Percentiles rank a stretch among this genome's conserved stretches.
These are phyloP conservation scores for Metschnikowia cerradonensis DNA, from an alignment of 805 yeast genomes.

Conservation along the genomic window DNA sequence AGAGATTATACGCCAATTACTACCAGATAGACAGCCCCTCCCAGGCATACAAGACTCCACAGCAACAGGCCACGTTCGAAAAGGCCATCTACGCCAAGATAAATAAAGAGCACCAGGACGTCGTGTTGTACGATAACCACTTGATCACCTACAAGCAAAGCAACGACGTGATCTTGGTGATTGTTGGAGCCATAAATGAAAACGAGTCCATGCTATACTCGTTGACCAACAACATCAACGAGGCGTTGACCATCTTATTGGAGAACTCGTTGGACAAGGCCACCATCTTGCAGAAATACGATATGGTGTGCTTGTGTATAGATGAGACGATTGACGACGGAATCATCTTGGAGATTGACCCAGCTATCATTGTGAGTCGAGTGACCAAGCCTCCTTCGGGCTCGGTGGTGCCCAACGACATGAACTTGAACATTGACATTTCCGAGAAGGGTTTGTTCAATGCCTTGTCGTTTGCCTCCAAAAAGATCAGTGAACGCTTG, in stretches of 20 bases:
- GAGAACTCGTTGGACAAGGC: conserved; percentile 70
- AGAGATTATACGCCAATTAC: conserved; percentile 80
- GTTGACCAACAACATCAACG: conserved; percentile 71
- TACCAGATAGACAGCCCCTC: conserved; percentile 48
- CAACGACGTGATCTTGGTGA: conserved; percentile 66
- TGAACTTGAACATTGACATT: conserved; percentile 56
- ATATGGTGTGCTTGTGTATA: conserved; percentile 76
- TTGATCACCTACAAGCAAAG: conserved; percentile 83
- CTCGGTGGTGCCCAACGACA: conserved; percentile 47
- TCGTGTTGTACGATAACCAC: conserved; percentile 72
- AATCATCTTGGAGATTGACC: conserved; percentile 83
- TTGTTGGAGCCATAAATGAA: conserved; percentile 75
- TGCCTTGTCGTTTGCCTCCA: conserved; percentile 85
- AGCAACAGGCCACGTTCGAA: conserved; percentile 78
- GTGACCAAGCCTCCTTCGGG: conserved; percentile 76
- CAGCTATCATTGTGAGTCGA: conserved; percentile 80
- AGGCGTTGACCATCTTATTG: conserved; percentile 74
- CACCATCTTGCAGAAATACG: conserved; percentile 76
- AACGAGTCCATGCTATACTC: conserved; percentile 79
- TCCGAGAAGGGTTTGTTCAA: conserved; percentile 74
- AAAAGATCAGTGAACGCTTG: conserved; percentile 50
- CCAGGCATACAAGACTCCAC: conserved; percentile 43
- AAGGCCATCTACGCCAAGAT: conserved; percentile 66
- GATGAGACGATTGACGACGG: conserved; percentile 96
- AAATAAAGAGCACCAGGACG: conserved; percentile 75